These are phyloP conservation scores for Scytalidium lignicola DNA, from an alignment of 2,329 filamentous ascomycete species.

Conservation along the genomic window DNA sequence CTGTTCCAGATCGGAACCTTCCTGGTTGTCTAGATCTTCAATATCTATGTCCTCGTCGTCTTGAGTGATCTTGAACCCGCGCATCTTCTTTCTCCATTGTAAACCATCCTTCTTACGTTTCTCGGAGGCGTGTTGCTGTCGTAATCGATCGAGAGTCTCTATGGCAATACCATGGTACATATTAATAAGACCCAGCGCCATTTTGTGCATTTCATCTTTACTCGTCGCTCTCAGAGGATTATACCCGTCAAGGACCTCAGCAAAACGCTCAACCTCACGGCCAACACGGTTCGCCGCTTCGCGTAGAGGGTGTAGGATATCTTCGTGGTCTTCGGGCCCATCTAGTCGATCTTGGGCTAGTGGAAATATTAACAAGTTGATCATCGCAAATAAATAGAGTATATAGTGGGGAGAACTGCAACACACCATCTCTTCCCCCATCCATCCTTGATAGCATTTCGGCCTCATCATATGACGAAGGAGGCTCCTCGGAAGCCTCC, in stretches of 20 bases:
- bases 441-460: conserved; percentile 26
- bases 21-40: conserved; percentile 52
- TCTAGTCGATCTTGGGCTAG: conserved; percentile 23
- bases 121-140: conserved; percentile 32
- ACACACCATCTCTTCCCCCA: conserved; percentile 22
- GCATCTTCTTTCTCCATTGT: conserved; percentile 31
- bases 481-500: conserved; percentile 25
- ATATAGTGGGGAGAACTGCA: conserved; percentile 18
- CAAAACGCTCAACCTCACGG: conserved; percentile 82
- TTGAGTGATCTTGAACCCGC: conserved; percentile 22
- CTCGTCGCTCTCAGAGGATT: conserved; percentile 44
- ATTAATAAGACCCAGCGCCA: conserved; percentile 63
- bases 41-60: conserved; percentile 27
- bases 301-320: conserved; percentile 53
- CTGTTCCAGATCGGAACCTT: conserved; percentile 18
- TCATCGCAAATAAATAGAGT: conserved; percentile 22
- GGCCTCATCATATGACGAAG: conserved; percentile 29
- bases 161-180: conserved; percentile 56
- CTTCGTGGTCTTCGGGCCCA: conserved; percentile 35
- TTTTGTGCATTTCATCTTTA: conserved; percentile 52
- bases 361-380: conserved; percentile 5
- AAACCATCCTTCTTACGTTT: conserved; percentile 21
- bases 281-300: conserved; percentile 64
- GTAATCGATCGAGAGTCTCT: conserved; percentile 38
- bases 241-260: conserved; percentile 75